These are phyloP conservation scores for Lactarius trivialis DNA, from an alignment of 768 basidiomycete species.

Conservation along the genomic window DNA sequence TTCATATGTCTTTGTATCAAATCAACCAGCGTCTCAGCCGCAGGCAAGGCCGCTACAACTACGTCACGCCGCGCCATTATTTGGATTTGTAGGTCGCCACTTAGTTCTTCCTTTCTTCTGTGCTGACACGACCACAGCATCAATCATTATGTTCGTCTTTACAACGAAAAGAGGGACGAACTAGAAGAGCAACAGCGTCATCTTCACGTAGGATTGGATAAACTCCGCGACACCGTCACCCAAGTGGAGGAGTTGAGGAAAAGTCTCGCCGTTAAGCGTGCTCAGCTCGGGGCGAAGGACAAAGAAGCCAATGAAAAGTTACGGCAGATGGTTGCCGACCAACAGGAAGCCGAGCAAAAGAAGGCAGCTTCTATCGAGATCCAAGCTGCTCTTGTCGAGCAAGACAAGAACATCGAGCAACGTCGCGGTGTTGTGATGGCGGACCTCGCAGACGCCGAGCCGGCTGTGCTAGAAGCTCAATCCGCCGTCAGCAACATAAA, in stretches of 20 bases:
- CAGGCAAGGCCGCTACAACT: conserved; percentile 92
- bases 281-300: conserved; percentile 89
- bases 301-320: conserved; percentile 96
- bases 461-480: conserved; percentile 92
- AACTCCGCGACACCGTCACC: conserved; percentile 89
- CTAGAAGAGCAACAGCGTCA: conserved; percentile 98
- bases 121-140: conserved; percentile 48
- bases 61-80: conserved; percentile 96
- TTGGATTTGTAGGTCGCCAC: conserved; percentile 82
- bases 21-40: conserved; percentile 87
- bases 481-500: conserved; percentile 97
- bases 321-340: conserved; percentile 95
- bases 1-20: conserved; percentile 83
- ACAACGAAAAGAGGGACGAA: conserved; percentile 94
- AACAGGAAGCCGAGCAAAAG: conserved; percentile 98
- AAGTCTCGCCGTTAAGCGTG: conserved; percentile 89
- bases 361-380: conserved; percentile 95
- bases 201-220: conserved; percentile 95
- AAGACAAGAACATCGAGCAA: conserved; percentile 84
- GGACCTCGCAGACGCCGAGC: conserved; percentile 95
- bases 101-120: conserved; percentile 1
- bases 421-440: conserved; percentile 85
- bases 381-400: conserved; percentile 86
- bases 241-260: conserved; percentile 95
- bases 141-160: conserved; percentile 92